These are phyloP conservation scores for Trichosanthes cucumerina DNA, from an alignment of 306 rosid genomes.

Conservation along the genomic window DNA sequence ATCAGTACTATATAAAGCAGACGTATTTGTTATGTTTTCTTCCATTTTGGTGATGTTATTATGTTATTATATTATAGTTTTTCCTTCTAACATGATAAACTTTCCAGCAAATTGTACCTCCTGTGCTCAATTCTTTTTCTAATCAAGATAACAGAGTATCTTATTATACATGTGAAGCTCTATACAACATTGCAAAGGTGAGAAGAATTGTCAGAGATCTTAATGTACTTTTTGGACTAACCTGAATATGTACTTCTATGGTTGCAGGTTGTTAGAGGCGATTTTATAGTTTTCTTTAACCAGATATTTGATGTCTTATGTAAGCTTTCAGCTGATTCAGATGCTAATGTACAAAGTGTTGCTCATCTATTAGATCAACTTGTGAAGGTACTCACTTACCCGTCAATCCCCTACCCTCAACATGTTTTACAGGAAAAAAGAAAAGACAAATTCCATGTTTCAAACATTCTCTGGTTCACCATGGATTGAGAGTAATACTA, in stretches of 20 bases:
- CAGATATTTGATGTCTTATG: conserved; percentile 94
- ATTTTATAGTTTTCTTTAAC: conserved; percentile 87
- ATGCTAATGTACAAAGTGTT: conserved; percentile 91
- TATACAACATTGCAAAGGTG: too few species aligned
- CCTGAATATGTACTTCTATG: conserved; percentile 22
- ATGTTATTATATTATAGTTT: too few species aligned
- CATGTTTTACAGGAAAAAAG: background rate
- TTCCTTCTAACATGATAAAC: too few species aligned
- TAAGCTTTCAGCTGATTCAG: conserved; percentile 96
- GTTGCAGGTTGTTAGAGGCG: conserved; percentile 94
- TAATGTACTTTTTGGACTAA: conserved; percentile 5
- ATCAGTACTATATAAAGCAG: too few species aligned
- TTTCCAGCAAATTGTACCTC: too few species aligned
- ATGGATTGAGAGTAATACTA: background rate
- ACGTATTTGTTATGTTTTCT: too few species aligned
- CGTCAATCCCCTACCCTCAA: conserved; percentile 4
- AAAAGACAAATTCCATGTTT: background rate
- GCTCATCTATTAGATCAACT: conserved; percentile 96
- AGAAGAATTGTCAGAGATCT: conserved; percentile 22
- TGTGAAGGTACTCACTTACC: conserved; percentile 58
- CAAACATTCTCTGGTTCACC: background rate
- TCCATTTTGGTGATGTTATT: too few species aligned
- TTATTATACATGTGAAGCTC: too few species aligned
- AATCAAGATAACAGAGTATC: too few species aligned
- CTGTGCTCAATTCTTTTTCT: too few species aligned